These are phyloP conservation scores for Pichia sp. DNA, from an alignment of 1,139 yeast species.

Conservation along the genomic window DNA sequence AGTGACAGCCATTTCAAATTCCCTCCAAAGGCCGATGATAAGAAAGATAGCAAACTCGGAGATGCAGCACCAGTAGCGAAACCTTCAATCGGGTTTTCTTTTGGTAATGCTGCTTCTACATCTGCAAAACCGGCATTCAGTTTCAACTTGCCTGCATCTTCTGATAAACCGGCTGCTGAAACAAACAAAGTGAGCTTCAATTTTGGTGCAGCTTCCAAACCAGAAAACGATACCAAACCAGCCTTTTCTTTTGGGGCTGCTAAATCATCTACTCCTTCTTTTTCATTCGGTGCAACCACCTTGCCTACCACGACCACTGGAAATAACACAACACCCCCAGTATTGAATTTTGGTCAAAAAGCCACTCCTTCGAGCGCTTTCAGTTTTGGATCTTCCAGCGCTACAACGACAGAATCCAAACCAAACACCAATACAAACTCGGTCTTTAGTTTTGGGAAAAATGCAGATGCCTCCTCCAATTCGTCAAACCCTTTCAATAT, in stretches of 20 bases:
- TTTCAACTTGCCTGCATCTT: slow-evolving; percentile 2
- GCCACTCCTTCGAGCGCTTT: slow-evolving; percentile 10
- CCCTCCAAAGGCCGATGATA: slow-evolving; percentile 11
- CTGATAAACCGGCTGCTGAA: background rate
- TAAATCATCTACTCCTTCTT: slow-evolving; percentile 9
- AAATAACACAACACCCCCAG: background rate
- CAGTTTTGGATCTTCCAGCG: slow-evolving; percentile 16
- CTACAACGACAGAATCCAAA: slow-evolving; percentile 20
- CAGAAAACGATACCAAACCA: background rate
- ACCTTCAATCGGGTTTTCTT: slow-evolving; percentile 5
- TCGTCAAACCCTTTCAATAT: slow-evolving; percentile 22
- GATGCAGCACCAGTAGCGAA: background rate
- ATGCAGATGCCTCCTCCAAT: slow-evolving; percentile 1
- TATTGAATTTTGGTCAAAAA: slow-evolving; percentile 2
- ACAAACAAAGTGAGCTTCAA: slow-evolving; percentile 2
- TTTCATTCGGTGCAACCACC: slow-evolving; percentile 15
- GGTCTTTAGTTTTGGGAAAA: slow-evolving; percentile 32
- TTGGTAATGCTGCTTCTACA: slow-evolving; percentile 6
- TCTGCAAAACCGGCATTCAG: slow-evolving; percentile 21
- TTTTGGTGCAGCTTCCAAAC: slow-evolving; percentile 1
- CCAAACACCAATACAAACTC: slow-evolving; percentile 21
- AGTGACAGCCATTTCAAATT: slow-evolving; percentile 29
- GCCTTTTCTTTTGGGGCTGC: slow-evolving; percentile 6
- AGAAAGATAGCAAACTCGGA: background rate
- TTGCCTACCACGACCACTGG: slow-evolving; percentile 6